Percentiles rank a stretch among this genome's conserved stretches.
These are phyloP conservation scores for Urtica urens DNA, from an alignment of 306 rosid species.

Conservation along the genomic window DNA sequence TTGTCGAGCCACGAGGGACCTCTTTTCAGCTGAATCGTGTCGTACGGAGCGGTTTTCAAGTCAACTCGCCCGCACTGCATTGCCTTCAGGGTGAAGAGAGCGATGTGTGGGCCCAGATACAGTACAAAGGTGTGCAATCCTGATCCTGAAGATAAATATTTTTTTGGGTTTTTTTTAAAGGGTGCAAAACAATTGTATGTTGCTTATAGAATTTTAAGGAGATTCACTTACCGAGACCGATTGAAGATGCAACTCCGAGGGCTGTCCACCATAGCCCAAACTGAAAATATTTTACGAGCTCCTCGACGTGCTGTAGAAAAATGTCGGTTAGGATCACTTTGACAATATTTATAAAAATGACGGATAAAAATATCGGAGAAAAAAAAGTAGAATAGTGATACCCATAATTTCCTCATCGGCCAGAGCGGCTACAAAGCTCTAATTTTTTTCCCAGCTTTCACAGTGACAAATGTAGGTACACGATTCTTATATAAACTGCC, in stretches of 20 bases:
- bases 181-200: neutral
- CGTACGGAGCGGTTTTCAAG: slow-evolving; percentile 85
- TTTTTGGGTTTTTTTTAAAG: no score
- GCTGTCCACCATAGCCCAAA: slow-evolving; percentile 90
- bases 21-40: slow-evolving; percentile 74
- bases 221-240: slow-evolving; percentile 97
- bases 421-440: neutral
- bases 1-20: slow-evolving; percentile 95
- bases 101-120: slow-evolving; percentile 96
- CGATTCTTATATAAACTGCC: no score
- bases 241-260: slow-evolving; percentile 95
- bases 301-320: slow-evolving; percentile 71
- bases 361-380: no score
- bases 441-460: neutral
- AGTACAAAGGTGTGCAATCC: slow-evolving; percentile 98
- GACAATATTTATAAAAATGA: no score
- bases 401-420: neutral
- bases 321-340: neutral
- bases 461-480: no score
- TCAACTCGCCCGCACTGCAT: slow-evolving; percentile 96
- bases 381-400: neutral
- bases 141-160: slow-evolving; percentile 67
- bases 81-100: slow-evolving; percentile 81
- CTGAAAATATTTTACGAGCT: slow-evolving; percentile 58
- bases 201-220: no score